Percentiles rank a stretch among this genome's conserved stretches.
Evolutionary conservation across 441 rosid genomes (phyloP).

Genomic region (Omphalea diandra): DNA sequence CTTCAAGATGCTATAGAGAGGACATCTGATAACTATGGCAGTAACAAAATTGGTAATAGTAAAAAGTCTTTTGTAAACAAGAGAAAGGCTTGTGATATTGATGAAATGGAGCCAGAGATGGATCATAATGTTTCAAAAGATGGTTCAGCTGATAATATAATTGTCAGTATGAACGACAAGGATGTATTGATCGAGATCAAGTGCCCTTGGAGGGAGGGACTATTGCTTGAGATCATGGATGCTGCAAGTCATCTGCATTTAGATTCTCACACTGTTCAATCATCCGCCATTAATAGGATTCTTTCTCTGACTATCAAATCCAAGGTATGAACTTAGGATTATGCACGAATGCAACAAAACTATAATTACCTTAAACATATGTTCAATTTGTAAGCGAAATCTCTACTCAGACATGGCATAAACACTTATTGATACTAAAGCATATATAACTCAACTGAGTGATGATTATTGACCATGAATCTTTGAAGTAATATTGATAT

Average conservation of each 20-base stretch:
- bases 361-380: neutral
- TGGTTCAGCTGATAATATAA: constrained; percentile 41
- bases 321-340: constrained; percentile 39
- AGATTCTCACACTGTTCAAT: constrained; percentile 61
- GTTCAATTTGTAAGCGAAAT: neutral
- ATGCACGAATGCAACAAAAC: no score
- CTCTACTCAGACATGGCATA: no score
- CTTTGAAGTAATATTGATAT: neutral
- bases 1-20: constrained; percentile 46
- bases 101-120: constrained; percentile 32
- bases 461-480: neutral
- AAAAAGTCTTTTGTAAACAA: constrained; percentile 53
- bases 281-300: constrained; percentile 54
- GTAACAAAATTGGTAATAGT: constrained; percentile 29
- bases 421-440: neutral
- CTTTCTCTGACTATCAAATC: constrained; percentile 58
- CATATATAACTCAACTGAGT: neutral
- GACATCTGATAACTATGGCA: constrained; percentile 62
- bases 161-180: constrained; percentile 55
- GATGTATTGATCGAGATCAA: constrained; percentile 65
- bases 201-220: constrained; percentile 61
- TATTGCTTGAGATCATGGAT: constrained; percentile 76
- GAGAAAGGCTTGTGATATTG: constrained; percentile 53
- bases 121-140: constrained; percentile 13
- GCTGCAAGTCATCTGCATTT: constrained; percentile 61